Base-by-base conservation (phyloP, 345 rosid genomes). In the Salix caprea region DNA sequence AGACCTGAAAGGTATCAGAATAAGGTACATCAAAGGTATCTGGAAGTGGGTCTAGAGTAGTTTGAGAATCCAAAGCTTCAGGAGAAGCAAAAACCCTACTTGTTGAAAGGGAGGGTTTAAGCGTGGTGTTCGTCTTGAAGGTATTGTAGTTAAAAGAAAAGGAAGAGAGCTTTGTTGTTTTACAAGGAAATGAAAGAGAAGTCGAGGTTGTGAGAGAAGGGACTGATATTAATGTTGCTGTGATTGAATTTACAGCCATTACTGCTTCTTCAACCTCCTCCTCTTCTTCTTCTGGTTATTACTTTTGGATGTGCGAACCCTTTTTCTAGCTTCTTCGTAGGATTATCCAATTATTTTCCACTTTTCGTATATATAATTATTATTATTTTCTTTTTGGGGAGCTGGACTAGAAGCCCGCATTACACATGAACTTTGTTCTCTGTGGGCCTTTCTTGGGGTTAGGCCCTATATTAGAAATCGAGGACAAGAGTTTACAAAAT, bases 211-310 rank as follows among this genome's bases (percentile, higher is more conserved):
- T 66, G 50, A 87, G 80, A 24, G 93, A 89, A 74, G 91, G 88
- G 2, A 87, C 61, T 6, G 91, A 64, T 32, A 87, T 69, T 6
- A 91, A 64, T 32, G 88, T 67, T 12, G 93, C 80, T 34, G 93
- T 79, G 52, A 91, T 65, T 60, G 91, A 89, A 73, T 91, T 84
- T 15, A 40, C 44, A 40, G 90, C 96, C 98, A 95, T 90, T 65
- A 72, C 70, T 40, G 65, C 80, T 30, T 54, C 30, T 58, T 74
- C 67, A 23, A 65, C 2, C 52, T 65, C 62, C 66, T 72, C 69
- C 61, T 74, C 26, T 75, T 46, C 26, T 26, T 71, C 70, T 37
- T n/a, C 73, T 42, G 14, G 21, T 8, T 4, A 34, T 24, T 19
- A 12, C 4, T 7, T 21, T 7, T 28, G 4, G 50, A n/a, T 39